A percentile compares a stretch with the other conserved stretches of the same genome.
Evolutionary conservation across 2,329 filamentous ascomycete genomes (phyloP).

Genomic region (Claviceps monticola): DNA sequence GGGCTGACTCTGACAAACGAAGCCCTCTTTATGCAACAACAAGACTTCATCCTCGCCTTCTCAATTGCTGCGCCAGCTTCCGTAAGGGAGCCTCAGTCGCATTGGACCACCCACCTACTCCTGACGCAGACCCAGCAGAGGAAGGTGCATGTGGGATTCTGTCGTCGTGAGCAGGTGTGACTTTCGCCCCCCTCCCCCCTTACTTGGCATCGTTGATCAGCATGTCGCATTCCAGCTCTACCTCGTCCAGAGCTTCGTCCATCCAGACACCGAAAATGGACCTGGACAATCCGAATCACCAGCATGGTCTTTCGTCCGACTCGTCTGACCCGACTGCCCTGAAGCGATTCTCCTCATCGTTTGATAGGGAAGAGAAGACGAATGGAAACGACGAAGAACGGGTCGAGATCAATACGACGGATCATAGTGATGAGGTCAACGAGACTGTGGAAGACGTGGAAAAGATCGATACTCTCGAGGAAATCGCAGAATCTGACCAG

Average conservation of each 20-base stretch:
- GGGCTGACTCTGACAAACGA: slow-evolving; percentile 9
- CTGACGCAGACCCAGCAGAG: slow-evolving; percentile 5
- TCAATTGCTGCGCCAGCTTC: slow-evolving; percentile 7
- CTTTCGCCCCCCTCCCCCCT: neutral
- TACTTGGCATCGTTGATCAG: slow-evolving; percentile 8
- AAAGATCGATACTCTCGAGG: neutral
- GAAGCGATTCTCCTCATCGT: slow-evolving; percentile 5
- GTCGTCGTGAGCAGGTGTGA: slow-evolving; percentile 2
- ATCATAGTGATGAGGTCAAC: neutral
- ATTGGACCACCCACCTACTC: slow-evolving; percentile 2
- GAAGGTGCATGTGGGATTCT: slow-evolving; percentile 6
- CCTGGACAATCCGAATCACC: slow-evolving; percentile 12
- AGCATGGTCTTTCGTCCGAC: slow-evolving; percentile 16
- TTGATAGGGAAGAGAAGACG: neutral
- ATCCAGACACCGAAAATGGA: slow-evolving; percentile 15
- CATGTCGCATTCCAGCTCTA: slow-evolving; percentile 16
- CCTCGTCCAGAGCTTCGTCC: slow-evolving; percentile 9
- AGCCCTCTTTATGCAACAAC: slow-evolving; percentile 15
- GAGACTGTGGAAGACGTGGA: neutral
- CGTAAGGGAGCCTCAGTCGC: slow-evolving; percentile 3
- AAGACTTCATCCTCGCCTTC: slow-evolving; percentile 8
- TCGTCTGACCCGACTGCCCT: slow-evolving; percentile 12
- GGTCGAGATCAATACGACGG: neutral
- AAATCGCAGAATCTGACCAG: neutral
- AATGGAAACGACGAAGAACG: neutral